A percentile compares a stretch with the other conserved stretches of the same genome.
Evolutionary conservation across 2,329 filamentous ascomycete genomes (phyloP).

Genomic region (Hymenoscyphus infarciens): DNA sequence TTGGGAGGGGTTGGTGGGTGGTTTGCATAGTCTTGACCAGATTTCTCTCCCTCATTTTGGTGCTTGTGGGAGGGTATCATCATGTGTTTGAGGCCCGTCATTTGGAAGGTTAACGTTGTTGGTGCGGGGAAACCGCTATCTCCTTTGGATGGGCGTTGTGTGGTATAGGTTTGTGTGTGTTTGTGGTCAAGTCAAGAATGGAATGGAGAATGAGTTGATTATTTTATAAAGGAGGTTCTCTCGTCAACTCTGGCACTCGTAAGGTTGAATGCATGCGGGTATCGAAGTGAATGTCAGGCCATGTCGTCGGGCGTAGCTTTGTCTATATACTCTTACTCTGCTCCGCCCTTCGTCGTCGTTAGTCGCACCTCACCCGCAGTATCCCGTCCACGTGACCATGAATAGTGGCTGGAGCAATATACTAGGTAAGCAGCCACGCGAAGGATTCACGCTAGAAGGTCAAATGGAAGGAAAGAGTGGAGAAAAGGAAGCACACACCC

Average conservation of each 20-base stretch:
- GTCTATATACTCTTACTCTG: neutral
- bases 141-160: neutral
- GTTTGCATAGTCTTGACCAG: neutral
- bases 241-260: neutral
- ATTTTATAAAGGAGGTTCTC: neutral
- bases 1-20: slow-evolving; percentile 7
- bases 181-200: neutral
- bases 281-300: neutral
- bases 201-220: neutral
- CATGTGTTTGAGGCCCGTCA: neutral
- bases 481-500: neutral
- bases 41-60: neutral
- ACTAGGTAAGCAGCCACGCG: neutral
- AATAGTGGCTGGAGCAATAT: neutral
- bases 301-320: neutral
- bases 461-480: neutral
- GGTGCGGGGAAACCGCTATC: neutral
- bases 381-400: neutral
- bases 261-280: neutral
- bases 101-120: neutral
- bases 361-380: neutral
- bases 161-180: neutral
- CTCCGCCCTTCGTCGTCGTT: neutral
- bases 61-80: neutral
- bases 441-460: neutral